phyloP scores from a whole-genome alignment of 768 basidiomycete genomes.

The Sutorius australiensis region DNA sequence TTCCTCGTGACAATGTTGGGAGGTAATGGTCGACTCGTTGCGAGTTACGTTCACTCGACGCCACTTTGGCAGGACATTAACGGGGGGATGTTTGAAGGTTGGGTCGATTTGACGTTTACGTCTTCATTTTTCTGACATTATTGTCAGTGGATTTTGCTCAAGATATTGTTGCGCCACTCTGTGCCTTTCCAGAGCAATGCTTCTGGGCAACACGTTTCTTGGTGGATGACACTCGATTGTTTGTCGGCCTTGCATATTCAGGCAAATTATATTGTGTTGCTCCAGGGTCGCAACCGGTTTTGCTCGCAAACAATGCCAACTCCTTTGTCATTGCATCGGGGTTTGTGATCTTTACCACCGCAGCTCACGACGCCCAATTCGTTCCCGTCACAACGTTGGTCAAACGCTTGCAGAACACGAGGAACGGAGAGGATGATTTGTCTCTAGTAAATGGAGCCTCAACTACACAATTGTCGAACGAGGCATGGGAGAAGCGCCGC shows the following conservation, averaged over 20 bases:
- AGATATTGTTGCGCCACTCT: constrained; percentile 21
- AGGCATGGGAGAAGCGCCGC: constrained; percentile 66
- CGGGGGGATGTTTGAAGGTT: constrained; percentile 51
- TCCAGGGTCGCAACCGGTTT: constrained; percentile 24
- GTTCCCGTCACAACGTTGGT: constrained; percentile 38
- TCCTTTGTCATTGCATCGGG: constrained; percentile 73
- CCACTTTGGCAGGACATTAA: constrained; percentile 42
- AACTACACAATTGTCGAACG: constrained; percentile 4
- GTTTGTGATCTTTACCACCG: constrained; percentile 83
- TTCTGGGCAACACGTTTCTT: constrained; percentile 36
- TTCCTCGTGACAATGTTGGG: constrained; percentile 28
- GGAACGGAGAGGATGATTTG: constrained; percentile 9
- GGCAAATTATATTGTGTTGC: constrained; percentile 61
- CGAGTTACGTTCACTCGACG: constrained; percentile 6
- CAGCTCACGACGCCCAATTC: constrained; percentile 76
- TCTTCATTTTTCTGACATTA: constrained; percentile 9
- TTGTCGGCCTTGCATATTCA: constrained; percentile 61
- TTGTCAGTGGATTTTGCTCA: constrained; percentile 15
- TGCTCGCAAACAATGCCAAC: constrained; percentile 53
- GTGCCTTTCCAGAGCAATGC: constrained; percentile 61
- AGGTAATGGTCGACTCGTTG: constrained; percentile 48
- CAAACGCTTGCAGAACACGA: constrained; percentile 15
- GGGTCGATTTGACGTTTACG: not conserved
- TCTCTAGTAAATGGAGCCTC: constrained; percentile 26
- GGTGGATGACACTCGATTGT: constrained; percentile 28